These are phyloP conservation scores for Ceratocystis variospora DNA, from an alignment of 2,329 filamentous ascomycete species.

Conservation along the genomic window DNA sequence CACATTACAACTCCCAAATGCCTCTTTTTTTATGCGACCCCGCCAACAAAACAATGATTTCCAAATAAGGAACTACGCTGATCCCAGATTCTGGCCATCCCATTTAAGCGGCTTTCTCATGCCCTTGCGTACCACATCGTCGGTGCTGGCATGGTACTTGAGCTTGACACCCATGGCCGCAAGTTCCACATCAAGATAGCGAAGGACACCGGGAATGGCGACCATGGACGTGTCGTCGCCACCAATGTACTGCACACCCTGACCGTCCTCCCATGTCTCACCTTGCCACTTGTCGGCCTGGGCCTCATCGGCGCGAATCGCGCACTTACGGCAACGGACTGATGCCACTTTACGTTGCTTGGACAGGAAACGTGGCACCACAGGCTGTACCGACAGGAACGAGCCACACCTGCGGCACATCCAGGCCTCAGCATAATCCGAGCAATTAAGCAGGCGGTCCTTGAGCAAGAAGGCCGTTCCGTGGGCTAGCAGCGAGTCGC, in stretches of 20 bases:
- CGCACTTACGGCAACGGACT: slow-evolving; percentile 69
- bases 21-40: slow-evolving; percentile 12
- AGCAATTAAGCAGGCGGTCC: slow-evolving; percentile 93
- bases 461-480: slow-evolving; percentile 90
- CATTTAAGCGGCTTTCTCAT: slow-evolving; percentile 32
- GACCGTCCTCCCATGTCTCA: slow-evolving; percentile 85
- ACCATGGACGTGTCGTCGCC: slow-evolving; percentile 85
- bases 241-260: slow-evolving; percentile 70
- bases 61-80: not conserved
- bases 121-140: slow-evolving; percentile 49
- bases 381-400: slow-evolving; percentile 77
- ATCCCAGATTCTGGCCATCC: slow-evolving; percentile 18
- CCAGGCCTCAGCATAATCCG: slow-evolving; percentile 80
- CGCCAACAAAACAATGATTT: not conserved
- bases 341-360: slow-evolving; percentile 54
- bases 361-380: slow-evolving; percentile 49
- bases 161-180: slow-evolving; percentile 93
- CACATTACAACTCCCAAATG: slow-evolving; percentile 16
- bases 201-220: slow-evolving; percentile 81
- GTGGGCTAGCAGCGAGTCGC: slow-evolving; percentile 86
- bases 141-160: slow-evolving; percentile 57
- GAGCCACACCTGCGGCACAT: slow-evolving; percentile 81
- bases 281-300: slow-evolving; percentile 46
- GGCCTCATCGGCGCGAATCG: slow-evolving; percentile 44
- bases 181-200: slow-evolving; percentile 87